A percentile compares a stretch with the other conserved stretches of the same genome.
Conservation (phyloP, 805 yeast genomes). For the Saccharomycopsis fodiens region DNA sequence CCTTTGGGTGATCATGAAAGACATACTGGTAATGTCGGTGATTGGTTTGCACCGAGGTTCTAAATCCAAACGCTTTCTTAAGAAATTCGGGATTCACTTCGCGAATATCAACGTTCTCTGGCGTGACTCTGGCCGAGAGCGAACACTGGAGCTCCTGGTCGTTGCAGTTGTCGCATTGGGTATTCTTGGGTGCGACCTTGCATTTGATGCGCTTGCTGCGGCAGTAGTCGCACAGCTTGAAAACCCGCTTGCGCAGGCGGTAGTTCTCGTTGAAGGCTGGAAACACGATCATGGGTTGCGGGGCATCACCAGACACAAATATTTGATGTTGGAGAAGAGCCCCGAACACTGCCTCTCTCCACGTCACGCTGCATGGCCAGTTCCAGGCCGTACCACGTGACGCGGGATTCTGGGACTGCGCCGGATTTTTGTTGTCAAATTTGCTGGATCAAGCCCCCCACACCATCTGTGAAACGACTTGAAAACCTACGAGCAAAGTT, state of each 20-base stretch:
- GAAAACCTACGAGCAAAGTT: too few relatives aligned
- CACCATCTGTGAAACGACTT: too few relatives aligned
- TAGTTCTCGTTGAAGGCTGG: neutral
- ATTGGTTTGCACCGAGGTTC: neutral
- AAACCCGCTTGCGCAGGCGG: constrained; percentile 42
- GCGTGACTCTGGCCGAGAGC: neutral
- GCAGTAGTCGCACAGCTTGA: constrained; percentile 90
- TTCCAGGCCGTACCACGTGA: too few relatives aligned
- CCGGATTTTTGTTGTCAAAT: neutral
- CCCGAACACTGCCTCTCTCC: too few relatives aligned
- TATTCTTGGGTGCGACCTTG: constrained; percentile 35
- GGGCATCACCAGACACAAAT: too few relatives aligned
- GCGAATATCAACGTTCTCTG: neutral
- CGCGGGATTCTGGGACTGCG: too few relatives aligned
- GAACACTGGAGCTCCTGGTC: neutral
- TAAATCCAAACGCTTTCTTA: neutral
- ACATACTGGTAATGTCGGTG: neutral
- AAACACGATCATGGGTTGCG: neutral
- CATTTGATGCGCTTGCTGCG: constrained; percentile 72
- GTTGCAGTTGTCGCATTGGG: neutral
- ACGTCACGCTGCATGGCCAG: too few relatives aligned
- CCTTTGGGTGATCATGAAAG: neutral
- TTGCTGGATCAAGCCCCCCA: neutral
- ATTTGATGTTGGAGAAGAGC: too few relatives aligned
- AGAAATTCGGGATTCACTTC: neutral